A percentile compares a stretch with the other conserved stretches of the same genome.
Conservation (phyloP, 2,329 filamentous ascomycete species). For the Beauveria scarabaeidicola region DNA sequence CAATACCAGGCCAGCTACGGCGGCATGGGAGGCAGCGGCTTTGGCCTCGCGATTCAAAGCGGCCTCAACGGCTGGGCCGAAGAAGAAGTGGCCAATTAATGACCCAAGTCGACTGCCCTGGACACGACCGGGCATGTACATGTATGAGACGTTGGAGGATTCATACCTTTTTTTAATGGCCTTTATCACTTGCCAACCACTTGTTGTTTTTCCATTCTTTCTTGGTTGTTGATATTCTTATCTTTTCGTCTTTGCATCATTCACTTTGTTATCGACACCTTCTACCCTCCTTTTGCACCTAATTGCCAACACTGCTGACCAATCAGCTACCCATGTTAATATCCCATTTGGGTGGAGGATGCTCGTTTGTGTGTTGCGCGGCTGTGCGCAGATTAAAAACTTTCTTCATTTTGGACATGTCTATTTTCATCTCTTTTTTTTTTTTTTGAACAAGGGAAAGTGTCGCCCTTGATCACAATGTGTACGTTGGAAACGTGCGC, state of each 20-base stretch:
- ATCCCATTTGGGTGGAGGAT: slow-evolving; percentile 14
- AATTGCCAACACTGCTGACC: slow-evolving; percentile 5
- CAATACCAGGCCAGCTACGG: slow-evolving; percentile 58
- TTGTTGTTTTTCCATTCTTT: slow-evolving; percentile 13
- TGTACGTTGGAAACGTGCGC: slow-evolving; percentile 8
- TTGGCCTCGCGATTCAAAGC: slow-evolving; percentile 54
- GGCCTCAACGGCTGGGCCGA: slow-evolving; percentile 60
- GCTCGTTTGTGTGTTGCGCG: background rate
- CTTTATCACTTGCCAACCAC: slow-evolving; percentile 13
- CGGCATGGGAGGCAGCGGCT: slow-evolving; percentile 46
- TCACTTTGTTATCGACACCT: slow-evolving; percentile 8
- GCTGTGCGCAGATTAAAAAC: background rate
- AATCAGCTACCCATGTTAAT: slow-evolving; percentile 20
- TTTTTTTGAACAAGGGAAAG: background rate
- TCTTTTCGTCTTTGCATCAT: background rate
- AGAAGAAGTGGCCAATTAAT: slow-evolving; percentile 54
- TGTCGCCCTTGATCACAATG: background rate
- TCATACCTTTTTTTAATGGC: slow-evolving; percentile 16
- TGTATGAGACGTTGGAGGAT: slow-evolving; percentile 3
- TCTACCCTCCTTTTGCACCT: slow-evolving; percentile 5
- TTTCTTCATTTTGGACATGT: slow-evolving; percentile 7
- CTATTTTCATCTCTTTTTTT: background rate
- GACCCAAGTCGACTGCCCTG: slow-evolving; percentile 13
- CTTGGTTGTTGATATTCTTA: slow-evolving; percentile 5
- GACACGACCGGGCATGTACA: background rate